Conservation (phyloP, 2,329 filamentous ascomycete species). For the Metarhizium album region DNA sequence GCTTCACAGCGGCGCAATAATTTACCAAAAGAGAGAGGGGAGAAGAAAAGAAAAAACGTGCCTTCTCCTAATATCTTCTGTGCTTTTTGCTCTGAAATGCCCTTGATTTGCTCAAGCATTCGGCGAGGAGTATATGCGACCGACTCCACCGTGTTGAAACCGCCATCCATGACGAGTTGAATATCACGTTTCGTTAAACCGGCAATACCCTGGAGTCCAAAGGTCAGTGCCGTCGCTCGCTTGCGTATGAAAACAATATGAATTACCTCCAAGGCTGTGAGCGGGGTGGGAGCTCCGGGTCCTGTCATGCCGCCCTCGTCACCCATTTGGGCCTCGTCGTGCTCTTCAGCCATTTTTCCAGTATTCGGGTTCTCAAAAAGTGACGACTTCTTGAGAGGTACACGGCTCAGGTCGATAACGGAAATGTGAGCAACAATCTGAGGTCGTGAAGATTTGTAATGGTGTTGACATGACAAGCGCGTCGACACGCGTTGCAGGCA, state of each 20-base stretch:
- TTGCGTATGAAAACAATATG: not conserved
- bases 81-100: conserved; percentile 95
- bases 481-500: conserved; percentile 23
- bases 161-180: conserved; percentile 81
- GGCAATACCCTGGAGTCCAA: conserved; percentile 56
- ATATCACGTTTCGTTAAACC: conserved; percentile 93
- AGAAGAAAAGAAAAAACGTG: too few species aligned
- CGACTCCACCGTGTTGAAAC: conserved; percentile 90
- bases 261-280: conserved; percentile 74
- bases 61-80: conserved; percentile 84
- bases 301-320: conserved; percentile 68
- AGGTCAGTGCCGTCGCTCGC: not conserved
- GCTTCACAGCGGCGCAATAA: not conserved
- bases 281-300: conserved; percentile 86
- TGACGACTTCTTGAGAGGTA: not conserved
- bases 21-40: too few species aligned
- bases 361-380: not conserved
- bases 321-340: conserved; percentile 52
- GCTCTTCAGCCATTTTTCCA: conserved; percentile 37
- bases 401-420: not conserved
- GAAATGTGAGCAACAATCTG: conserved; percentile 1
- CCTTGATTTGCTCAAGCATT: conserved; percentile 87
- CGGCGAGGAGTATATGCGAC: conserved; percentile 85
- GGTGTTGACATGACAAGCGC: conserved; percentile 16
- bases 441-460: conserved; percentile 10